phyloP scores from a whole-genome alignment of 129 eudicot genomes.

The Ambrosia trifida region DNA sequence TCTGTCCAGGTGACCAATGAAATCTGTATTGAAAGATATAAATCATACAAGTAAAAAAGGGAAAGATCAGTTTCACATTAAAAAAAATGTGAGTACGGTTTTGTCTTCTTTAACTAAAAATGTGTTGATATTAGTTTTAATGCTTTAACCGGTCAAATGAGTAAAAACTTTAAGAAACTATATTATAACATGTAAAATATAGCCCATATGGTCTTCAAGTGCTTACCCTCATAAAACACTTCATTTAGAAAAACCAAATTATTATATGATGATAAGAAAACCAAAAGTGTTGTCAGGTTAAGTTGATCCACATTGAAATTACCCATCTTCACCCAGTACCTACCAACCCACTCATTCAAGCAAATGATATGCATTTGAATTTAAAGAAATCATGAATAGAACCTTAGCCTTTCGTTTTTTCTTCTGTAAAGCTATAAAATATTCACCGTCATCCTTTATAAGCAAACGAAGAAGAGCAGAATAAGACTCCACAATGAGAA shows the following conservation, averaged over 20 bases:
- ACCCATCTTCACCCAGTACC: not conserved
- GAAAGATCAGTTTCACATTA: not conserved
- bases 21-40: conserved; percentile 53
- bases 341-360: not conserved
- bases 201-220: conserved; percentile 10
- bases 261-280: not conserved
- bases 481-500: conserved; percentile 71
- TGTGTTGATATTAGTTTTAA: not conserved
- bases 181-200: not conserved
- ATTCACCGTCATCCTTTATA: conserved; percentile 68
- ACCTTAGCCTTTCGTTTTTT: conserved; percentile 82
- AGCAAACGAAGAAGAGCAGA: conserved; percentile 80
- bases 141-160: not conserved
- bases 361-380: conserved; percentile 16
- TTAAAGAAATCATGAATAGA: not conserved
- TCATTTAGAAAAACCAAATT: not conserved
- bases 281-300: not conserved
- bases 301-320: not conserved
- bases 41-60: conserved; percentile 18
- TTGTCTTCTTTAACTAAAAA: not conserved
- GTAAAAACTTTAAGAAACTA: not conserved
- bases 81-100: not conserved
- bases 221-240: not conserved
- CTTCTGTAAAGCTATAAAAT: conserved; percentile 42
- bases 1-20: conserved; percentile 79